Evolutionary conservation across 164 flowering plant genomes (phyloP).

Genomic region (Sextonia rubra): DNA sequence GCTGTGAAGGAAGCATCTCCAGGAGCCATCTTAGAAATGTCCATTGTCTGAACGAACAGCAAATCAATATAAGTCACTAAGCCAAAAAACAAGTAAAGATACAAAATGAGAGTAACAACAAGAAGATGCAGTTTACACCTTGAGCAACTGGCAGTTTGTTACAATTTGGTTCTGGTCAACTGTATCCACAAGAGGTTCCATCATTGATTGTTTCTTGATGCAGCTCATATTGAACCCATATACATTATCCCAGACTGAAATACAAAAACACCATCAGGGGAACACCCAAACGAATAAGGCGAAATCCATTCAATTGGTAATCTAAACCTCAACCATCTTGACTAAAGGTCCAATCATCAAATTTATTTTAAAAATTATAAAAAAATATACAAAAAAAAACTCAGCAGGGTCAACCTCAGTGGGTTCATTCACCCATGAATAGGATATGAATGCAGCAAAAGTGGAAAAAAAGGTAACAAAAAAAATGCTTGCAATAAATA

Average conservation of each 20-base stretch:
- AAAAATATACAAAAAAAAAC: background rate
- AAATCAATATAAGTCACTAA: background rate
- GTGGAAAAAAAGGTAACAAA: background rate
- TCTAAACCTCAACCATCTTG: background rate
- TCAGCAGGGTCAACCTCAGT: background rate
- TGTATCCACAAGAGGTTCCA: slow-evolving; percentile 96
- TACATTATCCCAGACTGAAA: slow-evolving; percentile 87
- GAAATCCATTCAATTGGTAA: background rate
- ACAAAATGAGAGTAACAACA: background rate
- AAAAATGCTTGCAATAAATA: background rate
- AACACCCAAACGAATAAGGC: background rate
- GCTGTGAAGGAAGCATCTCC: slow-evolving; percentile 95
- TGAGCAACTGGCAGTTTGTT: slow-evolving; percentile 78
- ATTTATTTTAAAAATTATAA: too few species aligned
- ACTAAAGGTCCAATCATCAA: background rate
- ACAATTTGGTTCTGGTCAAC: slow-evolving; percentile 94
- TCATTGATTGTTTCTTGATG: slow-evolving; percentile 87
- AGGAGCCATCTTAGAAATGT: slow-evolving; percentile 86
- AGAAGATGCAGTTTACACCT: slow-evolving; percentile 36
- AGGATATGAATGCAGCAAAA: background rate
- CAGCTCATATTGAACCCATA: slow-evolving; percentile 99
- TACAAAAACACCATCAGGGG: background rate
- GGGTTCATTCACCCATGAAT: background rate
- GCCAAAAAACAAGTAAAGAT: background rate
- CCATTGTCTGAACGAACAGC: slow-evolving; percentile 67